phyloP scores from a whole-genome alignment of 2,329 filamentous ascomycete genomes.

The Sclerotinia glacialis region DNA sequence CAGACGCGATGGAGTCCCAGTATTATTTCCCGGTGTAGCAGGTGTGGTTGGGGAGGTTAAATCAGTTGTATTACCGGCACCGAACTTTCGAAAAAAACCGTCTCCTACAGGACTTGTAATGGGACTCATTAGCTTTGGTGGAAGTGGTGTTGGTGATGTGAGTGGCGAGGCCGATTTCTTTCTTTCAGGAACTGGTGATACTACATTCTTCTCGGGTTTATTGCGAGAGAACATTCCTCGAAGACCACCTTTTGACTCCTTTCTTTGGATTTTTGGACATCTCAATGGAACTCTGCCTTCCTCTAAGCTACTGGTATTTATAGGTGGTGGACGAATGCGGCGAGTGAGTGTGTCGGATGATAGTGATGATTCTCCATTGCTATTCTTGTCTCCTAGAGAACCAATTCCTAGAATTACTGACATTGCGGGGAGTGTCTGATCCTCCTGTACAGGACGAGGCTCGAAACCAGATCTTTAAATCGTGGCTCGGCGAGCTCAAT shows the following conservation, averaged over 20 bases:
- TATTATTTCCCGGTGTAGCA: conserved; percentile 23
- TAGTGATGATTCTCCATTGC: background rate
- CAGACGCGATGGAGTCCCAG: conserved; percentile 30
- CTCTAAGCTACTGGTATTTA: conserved; percentile 25
- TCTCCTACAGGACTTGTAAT: conserved; percentile 27
- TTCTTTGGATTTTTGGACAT: conserved; percentile 30
- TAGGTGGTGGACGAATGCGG: conserved; percentile 32
- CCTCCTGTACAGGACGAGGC: background rate
- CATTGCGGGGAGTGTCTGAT: conserved; percentile 1
- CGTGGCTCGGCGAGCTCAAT: conserved; percentile 4
- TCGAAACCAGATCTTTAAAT: background rate
- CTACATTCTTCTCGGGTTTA: conserved; percentile 30
- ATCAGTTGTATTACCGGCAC: conserved; percentile 23
- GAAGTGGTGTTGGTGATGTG: conserved; percentile 11
- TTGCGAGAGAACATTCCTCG: conserved; percentile 37
- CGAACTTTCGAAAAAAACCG: conserved; percentile 23
- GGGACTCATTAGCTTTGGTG: conserved; percentile 26
- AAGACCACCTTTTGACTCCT: conserved; percentile 35
- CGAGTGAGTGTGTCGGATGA: conserved; percentile 26
- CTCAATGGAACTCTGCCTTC: conserved; percentile 29
- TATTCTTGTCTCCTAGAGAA: background rate
- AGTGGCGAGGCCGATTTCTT: conserved; percentile 9
- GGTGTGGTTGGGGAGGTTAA: conserved; percentile 25
- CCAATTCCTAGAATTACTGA: background rate
- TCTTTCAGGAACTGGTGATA: conserved; percentile 30